phyloP scores from a whole-genome alignment of 139 green algal genomes.

The Tetradesmus obliquus region DNA sequence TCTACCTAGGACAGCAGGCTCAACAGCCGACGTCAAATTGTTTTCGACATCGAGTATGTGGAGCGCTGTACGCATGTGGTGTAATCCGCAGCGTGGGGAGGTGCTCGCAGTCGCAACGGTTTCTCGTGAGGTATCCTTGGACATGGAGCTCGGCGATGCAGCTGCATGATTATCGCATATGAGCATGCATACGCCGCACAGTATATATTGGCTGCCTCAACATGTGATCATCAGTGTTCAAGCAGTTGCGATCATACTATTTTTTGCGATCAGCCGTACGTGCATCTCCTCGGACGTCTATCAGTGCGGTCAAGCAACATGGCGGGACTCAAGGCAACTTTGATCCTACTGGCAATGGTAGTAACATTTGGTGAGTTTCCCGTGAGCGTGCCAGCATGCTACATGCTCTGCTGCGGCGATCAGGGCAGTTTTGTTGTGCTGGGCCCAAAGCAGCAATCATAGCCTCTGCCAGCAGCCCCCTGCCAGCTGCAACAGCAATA shows the following conservation, averaged over 20 bases:
- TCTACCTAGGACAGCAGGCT: no score
- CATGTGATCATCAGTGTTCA: background rate
- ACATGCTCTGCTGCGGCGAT: background rate
- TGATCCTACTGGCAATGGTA: background rate
- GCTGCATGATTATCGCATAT: background rate
- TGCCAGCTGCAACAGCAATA: no score
- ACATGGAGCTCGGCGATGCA: background rate
- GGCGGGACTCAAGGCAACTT: background rate
- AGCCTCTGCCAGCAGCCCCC: no score
- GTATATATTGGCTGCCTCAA: background rate
- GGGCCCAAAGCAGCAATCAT: no score
- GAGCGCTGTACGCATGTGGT: background rate
- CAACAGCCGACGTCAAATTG: no score
- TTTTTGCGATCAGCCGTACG: background rate
- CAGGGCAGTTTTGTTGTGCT: background rate
- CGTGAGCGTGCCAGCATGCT: background rate
- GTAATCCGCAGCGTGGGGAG: background rate
- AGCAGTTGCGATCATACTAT: background rate
- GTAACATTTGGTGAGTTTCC: background rate
- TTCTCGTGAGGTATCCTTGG: background rate
- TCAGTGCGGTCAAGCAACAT: background rate
- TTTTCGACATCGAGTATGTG: background rate
- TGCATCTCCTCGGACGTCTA: background rate
- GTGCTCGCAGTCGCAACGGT: background rate
- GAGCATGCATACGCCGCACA: background rate